phyloP scores from a whole-genome alignment of 768 basidiomycete species.

The Kwoniella mangroviensis region DNA sequence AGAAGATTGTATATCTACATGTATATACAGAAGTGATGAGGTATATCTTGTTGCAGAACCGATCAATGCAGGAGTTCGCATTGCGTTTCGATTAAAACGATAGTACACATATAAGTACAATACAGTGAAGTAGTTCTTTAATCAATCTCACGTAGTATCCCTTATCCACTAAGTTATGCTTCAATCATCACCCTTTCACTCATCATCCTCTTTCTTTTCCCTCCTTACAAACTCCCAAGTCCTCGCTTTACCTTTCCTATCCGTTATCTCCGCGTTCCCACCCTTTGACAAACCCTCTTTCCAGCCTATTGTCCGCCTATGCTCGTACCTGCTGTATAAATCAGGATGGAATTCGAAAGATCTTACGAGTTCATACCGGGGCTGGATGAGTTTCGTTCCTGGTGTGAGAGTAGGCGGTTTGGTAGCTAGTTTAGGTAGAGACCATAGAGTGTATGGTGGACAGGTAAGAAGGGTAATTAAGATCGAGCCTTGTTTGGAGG shows the following conservation, averaged over 20 bases:
- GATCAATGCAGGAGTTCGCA: too few relatives aligned
- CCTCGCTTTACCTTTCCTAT: slow-evolving; percentile 68
- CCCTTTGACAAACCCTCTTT: slow-evolving; percentile 69
- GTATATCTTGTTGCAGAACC: too few relatives aligned
- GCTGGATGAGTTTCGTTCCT: slow-evolving; percentile 60
- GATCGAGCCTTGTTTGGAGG: slow-evolving; percentile 65
- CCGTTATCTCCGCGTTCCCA: slow-evolving; percentile 66
- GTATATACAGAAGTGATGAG: too few relatives aligned
- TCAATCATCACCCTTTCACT: neutral
- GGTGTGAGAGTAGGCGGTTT: slow-evolving; percentile 65
- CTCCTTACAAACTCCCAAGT: slow-evolving; percentile 83
- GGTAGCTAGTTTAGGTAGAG: slow-evolving; percentile 53
- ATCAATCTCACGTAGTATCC: too few relatives aligned
- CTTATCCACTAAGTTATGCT: too few relatives aligned
- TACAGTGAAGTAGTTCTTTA: too few relatives aligned
- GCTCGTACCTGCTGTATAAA: slow-evolving; percentile 82
- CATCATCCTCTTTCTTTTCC: slow-evolving; percentile 10
- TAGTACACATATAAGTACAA: too few relatives aligned
- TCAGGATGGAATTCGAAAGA: slow-evolving; percentile 78
- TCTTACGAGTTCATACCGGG: slow-evolving; percentile 70
- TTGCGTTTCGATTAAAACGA: too few relatives aligned
- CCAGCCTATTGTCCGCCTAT: slow-evolving; percentile 88
- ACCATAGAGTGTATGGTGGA: slow-evolving; percentile 86
- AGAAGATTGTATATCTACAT: too few relatives aligned
- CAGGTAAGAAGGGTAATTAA: slow-evolving; percentile 86